Evolutionary conservation across 2,329 filamentous ascomycete species (phyloP), one percentile per base, ranked within the genome.

Genomic region (Fusarium devonianum): DNA sequence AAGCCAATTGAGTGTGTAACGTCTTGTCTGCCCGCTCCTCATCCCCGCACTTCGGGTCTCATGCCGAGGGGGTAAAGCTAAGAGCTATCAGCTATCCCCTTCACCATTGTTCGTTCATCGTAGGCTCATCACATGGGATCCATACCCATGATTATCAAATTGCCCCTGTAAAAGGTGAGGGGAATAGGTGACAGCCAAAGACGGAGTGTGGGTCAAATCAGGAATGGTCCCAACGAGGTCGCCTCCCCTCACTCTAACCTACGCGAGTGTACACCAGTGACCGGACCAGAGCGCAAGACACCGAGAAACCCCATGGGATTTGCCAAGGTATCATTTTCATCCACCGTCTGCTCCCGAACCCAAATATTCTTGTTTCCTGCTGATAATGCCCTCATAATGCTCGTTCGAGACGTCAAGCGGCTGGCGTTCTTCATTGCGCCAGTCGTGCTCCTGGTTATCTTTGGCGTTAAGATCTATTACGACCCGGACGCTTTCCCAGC

Each of bases 341-440:
- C 23, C n/a, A 12, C 10, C 11, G 23, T 12, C 35, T 44, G 29
- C 10, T 9, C 32, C 30, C 13, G 7, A 45, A 33, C 18, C 14
- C 36, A 22, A 6, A 5, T 9, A 26, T 37, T n/a, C 9, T 39
- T 19, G 26, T 46, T 8, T 16, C 18, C 29, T 19, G 34, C n/a
- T 5, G 19, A 7, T 9, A n/a, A 38, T 7, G 11, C 18, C 34
- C 6, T 30, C 60, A 58, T 38, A 25, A 73, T 73, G 71, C 46
- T 73, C 23, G 58, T 67, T 17, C 62, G 65, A 36, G 69, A 73
- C 39, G 47, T 68, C 17, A 66, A 62, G 55, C 68, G 69, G 4
- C 42, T 71, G 16, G 52, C 58, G n/a, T 49, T 75, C 16, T 40
- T 71, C 6, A 17, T 69, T 4, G 63, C 63, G 11, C 68, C 68